Evolutionary conservation across 2,329 filamentous ascomycete species (phyloP).

Genomic region (Diplocarpon rosae): DNA sequence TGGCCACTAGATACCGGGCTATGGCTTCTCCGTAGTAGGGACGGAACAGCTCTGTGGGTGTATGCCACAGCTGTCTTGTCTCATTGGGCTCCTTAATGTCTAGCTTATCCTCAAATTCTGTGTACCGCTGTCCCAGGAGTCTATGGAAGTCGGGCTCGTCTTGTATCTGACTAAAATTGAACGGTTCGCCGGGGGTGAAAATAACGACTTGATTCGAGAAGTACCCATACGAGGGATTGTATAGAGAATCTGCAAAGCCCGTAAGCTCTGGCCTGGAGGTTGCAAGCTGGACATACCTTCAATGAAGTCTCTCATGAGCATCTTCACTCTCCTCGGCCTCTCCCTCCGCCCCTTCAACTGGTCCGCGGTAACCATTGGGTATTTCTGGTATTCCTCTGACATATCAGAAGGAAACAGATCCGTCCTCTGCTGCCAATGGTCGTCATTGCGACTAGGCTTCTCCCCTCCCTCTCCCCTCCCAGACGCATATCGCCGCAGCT

Average conservation of each 20-base stretch:
- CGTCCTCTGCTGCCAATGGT: slow-evolving; percentile 76
- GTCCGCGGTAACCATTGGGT: slow-evolving; percentile 75
- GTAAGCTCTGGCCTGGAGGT: slow-evolving; percentile 10
- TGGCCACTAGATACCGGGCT: slow-evolving; percentile 87
- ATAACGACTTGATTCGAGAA: slow-evolving; percentile 96
- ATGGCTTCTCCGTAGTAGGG: slow-evolving; percentile 96
- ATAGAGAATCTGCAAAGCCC: slow-evolving; percentile 61
- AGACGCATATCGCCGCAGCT: slow-evolving; percentile 28
- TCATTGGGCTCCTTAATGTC: slow-evolving; percentile 58
- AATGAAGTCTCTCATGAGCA: slow-evolving; percentile 95
- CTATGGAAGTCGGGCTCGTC: slow-evolving; percentile 81
- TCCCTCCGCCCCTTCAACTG: slow-evolving; percentile 62
- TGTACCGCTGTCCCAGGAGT: slow-evolving; percentile 68
- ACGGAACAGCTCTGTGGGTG: slow-evolving; percentile 90
- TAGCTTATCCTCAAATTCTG: slow-evolving; percentile 78
- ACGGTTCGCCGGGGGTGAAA: slow-evolving; percentile 84
- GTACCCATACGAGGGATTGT: slow-evolving; percentile 91
- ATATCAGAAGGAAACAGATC: slow-evolving; percentile 67
- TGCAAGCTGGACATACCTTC: slow-evolving; percentile 49
- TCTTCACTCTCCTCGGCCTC: slow-evolving; percentile 81
- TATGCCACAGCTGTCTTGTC: slow-evolving; percentile 92
- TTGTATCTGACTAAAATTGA: slow-evolving; percentile 69
- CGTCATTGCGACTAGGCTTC: slow-evolving; percentile 39
- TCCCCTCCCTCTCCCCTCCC: slow-evolving; percentile 11
- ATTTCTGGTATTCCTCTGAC: slow-evolving; percentile 67